phyloP scores from a whole-genome alignment of 495 filamentous ascomycete genomes.

The Tuber calosporum region DNA sequence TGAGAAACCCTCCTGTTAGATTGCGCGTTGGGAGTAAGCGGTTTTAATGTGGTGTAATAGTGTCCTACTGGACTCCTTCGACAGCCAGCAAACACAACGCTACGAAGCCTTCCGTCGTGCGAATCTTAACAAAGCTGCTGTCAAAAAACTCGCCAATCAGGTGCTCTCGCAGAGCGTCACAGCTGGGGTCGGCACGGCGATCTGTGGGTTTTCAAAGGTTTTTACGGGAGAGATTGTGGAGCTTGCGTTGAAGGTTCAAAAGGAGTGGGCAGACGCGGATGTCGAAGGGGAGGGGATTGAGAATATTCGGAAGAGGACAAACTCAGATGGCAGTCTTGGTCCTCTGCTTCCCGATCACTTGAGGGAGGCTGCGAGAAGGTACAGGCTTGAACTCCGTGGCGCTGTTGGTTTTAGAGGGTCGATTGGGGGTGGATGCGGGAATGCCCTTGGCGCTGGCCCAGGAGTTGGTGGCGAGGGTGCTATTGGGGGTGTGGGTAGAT shows the following conservation, averaged over 20 bases:
- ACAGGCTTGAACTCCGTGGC: constrained; percentile 55
- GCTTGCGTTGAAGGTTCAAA: constrained; percentile 61
- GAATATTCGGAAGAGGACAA: neutral
- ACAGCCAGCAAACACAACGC: constrained; percentile 54
- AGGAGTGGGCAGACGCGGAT: constrained; percentile 52
- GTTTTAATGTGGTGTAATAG: constrained; percentile 41
- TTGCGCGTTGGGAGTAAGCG: neutral
- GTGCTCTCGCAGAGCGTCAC: constrained; percentile 66
- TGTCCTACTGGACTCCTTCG: constrained; percentile 58
- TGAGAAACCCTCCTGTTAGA: constrained; percentile 8
- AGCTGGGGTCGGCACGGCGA: constrained; percentile 57
- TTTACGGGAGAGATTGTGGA: constrained; percentile 67
- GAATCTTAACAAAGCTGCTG: constrained; percentile 56
- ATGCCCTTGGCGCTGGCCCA: constrained; percentile 42
- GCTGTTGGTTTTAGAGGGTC: constrained; percentile 51
- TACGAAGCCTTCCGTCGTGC: constrained; percentile 60
- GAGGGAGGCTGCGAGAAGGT: constrained; percentile 62
- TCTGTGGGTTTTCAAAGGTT: constrained; percentile 65
- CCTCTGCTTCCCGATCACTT: constrained; percentile 64
- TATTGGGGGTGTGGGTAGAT: constrained; percentile 37
- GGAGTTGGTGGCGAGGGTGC: constrained; percentile 36
- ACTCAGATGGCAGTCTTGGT: constrained; percentile 40
- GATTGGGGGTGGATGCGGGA: constrained; percentile 45
- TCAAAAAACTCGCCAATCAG: constrained; percentile 58
- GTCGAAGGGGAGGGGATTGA: constrained; percentile 1